Percentiles rank a stretch among this genome's conserved stretches.
phyloP scores from a whole-genome alignment of 495 filamentous ascomycete genomes.

The Penicillium robsamsonii region DNA sequence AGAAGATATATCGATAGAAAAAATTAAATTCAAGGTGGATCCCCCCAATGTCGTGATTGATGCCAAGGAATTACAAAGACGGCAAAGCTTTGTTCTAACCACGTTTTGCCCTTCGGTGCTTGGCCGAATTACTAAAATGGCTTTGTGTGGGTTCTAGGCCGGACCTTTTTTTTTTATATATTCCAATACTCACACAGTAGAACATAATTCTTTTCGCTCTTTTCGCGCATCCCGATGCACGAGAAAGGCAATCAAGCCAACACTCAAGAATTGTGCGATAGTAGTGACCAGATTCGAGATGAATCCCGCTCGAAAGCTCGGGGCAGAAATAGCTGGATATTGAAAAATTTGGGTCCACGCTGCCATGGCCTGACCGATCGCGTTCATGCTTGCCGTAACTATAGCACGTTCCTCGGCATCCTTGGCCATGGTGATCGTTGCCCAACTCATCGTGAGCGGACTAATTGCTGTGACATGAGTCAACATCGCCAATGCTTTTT shows the following conservation, averaged over 20 bases:
- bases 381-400: slow-evolving; percentile 38
- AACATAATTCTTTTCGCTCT: not conserved
- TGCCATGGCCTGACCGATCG: slow-evolving; percentile 37
- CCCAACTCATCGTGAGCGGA: slow-evolving; percentile 37
- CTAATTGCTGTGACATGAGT: slow-evolving; percentile 26
- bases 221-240: not conserved
- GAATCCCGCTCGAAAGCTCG: slow-evolving; percentile 29
- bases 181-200: no score
- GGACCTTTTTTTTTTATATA: no score
- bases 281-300: slow-evolving; percentile 15
- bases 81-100: not conserved
- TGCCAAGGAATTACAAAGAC: not conserved
- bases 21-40: slow-evolving; percentile 3
- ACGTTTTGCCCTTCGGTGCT: not conserved
- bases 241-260: not conserved
- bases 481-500: not conserved
- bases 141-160: not conserved
- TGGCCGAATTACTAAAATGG: not conserved
- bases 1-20: slow-evolving; percentile 1
- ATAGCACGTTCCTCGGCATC: slow-evolving; percentile 38
- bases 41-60: slow-evolving; percentile 7
- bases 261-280: not conserved
- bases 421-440: slow-evolving; percentile 31
- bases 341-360: slow-evolving; percentile 34
- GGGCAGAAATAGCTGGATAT: slow-evolving; percentile 28